Percentiles rank a stretch among this genome's conserved stretches.
Evolutionary conservation across 768 basidiomycete species (phyloP).

Genomic region (Auriscalpium vulgare): DNA sequence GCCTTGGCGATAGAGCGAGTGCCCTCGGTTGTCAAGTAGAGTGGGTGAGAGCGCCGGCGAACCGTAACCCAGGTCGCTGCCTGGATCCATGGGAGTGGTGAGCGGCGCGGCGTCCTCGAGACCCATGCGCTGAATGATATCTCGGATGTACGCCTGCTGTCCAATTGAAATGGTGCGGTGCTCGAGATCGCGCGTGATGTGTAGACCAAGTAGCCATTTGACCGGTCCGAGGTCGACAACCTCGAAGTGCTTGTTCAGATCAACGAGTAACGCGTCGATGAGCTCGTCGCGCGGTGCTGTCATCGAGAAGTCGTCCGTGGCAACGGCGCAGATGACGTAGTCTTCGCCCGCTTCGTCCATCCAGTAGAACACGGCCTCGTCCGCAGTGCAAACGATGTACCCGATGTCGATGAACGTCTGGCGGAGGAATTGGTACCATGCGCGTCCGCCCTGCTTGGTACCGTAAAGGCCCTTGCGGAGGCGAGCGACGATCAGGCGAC

Average conservation of each 20-base stretch:
- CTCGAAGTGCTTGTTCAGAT: neutral
- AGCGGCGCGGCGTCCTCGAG: constrained; percentile 3
- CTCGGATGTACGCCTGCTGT: constrained; percentile 5
- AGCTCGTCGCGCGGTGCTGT: neutral
- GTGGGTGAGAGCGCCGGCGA: neutral
- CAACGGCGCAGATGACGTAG: neutral
- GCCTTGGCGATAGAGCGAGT: constrained; percentile 20
- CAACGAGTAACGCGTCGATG: neutral
- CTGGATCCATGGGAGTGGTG: constrained; percentile 7
- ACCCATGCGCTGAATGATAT: constrained; percentile 17
- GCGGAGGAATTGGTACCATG: constrained; percentile 23
- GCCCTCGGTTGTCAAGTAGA: constrained; percentile 16
- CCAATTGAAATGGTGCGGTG: constrained; percentile 12
- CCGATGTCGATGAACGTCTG: neutral
- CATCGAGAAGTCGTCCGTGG: neutral
- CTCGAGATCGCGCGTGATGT: constrained; percentile 17
- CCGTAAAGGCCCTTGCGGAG: constrained; percentile 29
- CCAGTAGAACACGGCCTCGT: constrained; percentile 7
- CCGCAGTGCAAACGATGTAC: neutral
- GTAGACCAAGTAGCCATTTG: constrained; percentile 6
- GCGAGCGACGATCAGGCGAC: constrained; percentile 7
- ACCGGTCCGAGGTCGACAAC: neutral
- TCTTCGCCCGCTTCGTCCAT: neutral
- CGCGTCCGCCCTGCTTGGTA: constrained; percentile 26
- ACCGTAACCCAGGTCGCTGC: neutral